phyloP scores from a whole-genome alignment of 306 rosid species.

The Castanea mollissima region DNA sequence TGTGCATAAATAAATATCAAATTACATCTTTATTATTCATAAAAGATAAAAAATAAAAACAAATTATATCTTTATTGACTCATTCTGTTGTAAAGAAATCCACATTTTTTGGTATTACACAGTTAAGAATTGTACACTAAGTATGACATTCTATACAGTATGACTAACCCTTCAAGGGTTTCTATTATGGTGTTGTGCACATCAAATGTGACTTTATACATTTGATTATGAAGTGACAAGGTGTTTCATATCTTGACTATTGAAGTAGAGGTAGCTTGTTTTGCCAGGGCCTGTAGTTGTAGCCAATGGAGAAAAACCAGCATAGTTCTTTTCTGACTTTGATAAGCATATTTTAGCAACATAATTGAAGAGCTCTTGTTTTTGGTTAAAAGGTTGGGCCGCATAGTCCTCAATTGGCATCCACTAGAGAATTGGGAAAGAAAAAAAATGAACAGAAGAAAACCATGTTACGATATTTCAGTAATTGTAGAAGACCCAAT shows the following conservation, averaged over 20 bases:
- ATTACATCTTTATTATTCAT: too few species aligned
- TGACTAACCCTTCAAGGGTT: too few species aligned
- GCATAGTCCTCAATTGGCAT: conserved; percentile 71
- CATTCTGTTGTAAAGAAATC: too few species aligned
- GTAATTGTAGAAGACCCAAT: background rate
- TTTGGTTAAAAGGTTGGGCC: conserved; percentile 60
- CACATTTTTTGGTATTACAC: too few species aligned
- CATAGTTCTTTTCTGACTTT: conserved; percentile 40
- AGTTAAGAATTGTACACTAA: too few species aligned
- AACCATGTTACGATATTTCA: background rate
- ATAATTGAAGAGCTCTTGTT: conserved; percentile 39
- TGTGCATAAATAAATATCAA: too few species aligned
- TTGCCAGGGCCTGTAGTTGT: conserved; percentile 43
- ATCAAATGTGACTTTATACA: background rate
- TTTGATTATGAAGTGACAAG: conserved; percentile 12
- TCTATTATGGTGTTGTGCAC: too few species aligned
- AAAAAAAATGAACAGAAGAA: background rate
- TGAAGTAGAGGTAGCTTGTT: conserved; percentile 40
- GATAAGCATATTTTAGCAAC: conserved; percentile 52
- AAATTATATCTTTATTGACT: too few species aligned
- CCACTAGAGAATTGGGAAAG: conserved; percentile 51
- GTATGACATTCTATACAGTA: too few species aligned
- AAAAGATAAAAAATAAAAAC: too few species aligned
- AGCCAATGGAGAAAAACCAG: conserved; percentile 42
- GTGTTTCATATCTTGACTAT: conserved; percentile 28